These are phyloP conservation scores for Haplosporangium sp. DNA, from an alignment of 371 early-diverging fungal species.

Conservation along the genomic window DNA sequence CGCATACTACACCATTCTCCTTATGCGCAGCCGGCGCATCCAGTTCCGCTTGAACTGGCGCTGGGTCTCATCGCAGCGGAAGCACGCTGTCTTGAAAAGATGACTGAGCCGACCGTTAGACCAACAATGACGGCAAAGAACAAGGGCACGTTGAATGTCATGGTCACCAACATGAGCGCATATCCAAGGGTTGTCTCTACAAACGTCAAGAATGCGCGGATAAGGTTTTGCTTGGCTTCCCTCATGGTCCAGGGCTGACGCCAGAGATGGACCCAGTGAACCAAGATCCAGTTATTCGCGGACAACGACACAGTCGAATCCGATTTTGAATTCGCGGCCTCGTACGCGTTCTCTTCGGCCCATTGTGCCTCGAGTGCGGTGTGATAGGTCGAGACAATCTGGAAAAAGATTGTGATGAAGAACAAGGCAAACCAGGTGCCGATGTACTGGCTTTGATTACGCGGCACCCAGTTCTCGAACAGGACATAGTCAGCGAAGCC, in stretches of 20 bases:
- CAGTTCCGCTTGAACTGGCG: conserved; percentile 27
- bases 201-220: conserved; percentile 53
- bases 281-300: conserved; percentile 19
- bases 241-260: conserved; percentile 37
- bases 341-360: conserved; percentile 31
- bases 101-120: conserved; percentile 62
- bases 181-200: conserved; percentile 62
- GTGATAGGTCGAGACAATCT: conserved; percentile 50
- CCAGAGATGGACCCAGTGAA: conserved; percentile 48
- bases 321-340: conserved; percentile 13
- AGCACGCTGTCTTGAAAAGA: conserved; percentile 56
- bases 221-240: conserved; percentile 37
- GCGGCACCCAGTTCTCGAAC: conserved; percentile 61
- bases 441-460: conserved; percentile 44
- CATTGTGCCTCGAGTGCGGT: conserved; percentile 52
- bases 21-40: conserved; percentile 56
- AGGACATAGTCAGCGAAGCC: conserved; percentile 64
- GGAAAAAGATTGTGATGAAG: conserved; percentile 56
- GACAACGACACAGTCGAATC: conserved; percentile 25
- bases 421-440: conserved; percentile 59
- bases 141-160: conserved; percentile 76
- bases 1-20: not conserved
- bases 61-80: conserved; percentile 12
- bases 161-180: conserved; percentile 71
- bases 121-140: conserved; percentile 70